Base-by-base conservation (phyloP, 2,329 filamentous ascomycete species). In the Penicillium sp. region DNA sequence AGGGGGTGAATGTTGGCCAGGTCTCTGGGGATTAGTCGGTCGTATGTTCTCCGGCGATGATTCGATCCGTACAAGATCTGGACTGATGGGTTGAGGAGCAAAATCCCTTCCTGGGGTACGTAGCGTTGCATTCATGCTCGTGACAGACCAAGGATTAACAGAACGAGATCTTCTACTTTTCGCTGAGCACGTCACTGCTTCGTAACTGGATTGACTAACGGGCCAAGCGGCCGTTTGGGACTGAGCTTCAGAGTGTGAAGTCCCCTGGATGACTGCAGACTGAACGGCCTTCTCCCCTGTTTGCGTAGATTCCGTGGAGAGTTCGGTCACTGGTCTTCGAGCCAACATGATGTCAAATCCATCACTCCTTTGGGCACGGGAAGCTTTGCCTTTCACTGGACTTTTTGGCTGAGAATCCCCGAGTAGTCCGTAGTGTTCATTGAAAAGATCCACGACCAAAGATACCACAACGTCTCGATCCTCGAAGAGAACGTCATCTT, bases 401-500 rank as follows among this genome's bases (percentile, higher is more conserved):
- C 9, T 48, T 41, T 26, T 43, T 26, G 48, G 49, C 1, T 33
- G 18, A 2, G n/a, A 11, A 5, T 54, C 56, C 3, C 63, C 44
- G 9, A 65, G 18, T 20, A 67, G 65, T 6, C 74, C 72, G 56
- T 78, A 78, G 9, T 68, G 53, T 7, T 59, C 55, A n/a, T 61
- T 62, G 44, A 86, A 78, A 1, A 86, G 64, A 27, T 69, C 68
- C 20, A 78, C 72, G 2, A 79, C 70, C 5, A 77, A 61, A 4
- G 65, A 65, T 5, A 85, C 33, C 3, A 87, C 63, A 0, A 65
- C 20, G 4, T 67, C 64, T 2, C 72, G 66, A 44, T 85, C 73
- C 29, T 80, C 78, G 61, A 87, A 86, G 2, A 86, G 63, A 1
- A 87, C 76, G 67, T 87, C 82, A 63, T 87, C 83, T 64, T 88